A percentile compares a stretch with the other conserved stretches of the same genome.
phyloP scores from a whole-genome alignment of 208 protist genomes.

The Novymonas esmeraldas region DNA sequence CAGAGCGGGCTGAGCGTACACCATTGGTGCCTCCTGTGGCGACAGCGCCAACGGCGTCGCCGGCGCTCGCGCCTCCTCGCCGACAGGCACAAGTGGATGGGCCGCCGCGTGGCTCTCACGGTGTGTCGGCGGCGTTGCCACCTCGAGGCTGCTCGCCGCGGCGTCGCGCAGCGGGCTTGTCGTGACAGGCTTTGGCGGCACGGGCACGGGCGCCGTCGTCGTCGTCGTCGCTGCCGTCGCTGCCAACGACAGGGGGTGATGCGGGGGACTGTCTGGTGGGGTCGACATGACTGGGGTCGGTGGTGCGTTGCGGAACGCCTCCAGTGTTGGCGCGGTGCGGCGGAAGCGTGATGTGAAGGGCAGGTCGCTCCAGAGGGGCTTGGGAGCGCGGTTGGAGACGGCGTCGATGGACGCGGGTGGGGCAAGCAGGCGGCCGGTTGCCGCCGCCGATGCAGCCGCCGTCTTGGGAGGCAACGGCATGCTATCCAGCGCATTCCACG shows the following conservation, averaged over 20 bases:
- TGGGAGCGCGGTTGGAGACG: conserved; percentile 22
- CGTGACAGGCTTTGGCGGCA: conserved; percentile 45
- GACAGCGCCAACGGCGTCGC: conserved; percentile 3
- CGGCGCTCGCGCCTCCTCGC: conserved; percentile 15
- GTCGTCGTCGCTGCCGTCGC: conserved; percentile 1
- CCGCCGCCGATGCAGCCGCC: background rate
- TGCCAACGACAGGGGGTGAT: background rate
- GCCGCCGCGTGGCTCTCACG: background rate
- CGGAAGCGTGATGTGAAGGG: conserved; percentile 31
- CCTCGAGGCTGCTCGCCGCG: conserved; percentile 7
- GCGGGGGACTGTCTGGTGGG: conserved; percentile 3
- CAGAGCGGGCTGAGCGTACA: conserved; percentile 4
- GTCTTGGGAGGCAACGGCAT: conserved; percentile 23
- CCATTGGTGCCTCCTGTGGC: background rate
- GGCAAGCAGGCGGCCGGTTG: conserved; percentile 2
- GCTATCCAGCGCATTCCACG: conserved; percentile 40
- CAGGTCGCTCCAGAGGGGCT: conserved; percentile 52
- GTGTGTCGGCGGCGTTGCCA: conserved; percentile 1
- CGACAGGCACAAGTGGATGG: conserved; percentile 38
- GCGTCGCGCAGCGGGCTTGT: conserved; percentile 39
- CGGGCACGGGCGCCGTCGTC: conserved; percentile 7
- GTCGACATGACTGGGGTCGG: conserved; percentile 8
- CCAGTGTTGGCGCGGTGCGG: conserved; percentile 38
- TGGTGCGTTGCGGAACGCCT: conserved; percentile 38
- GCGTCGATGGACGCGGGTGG: conserved; percentile 43